Evolutionary conservation across 2,329 filamentous ascomycete species (phyloP).

Genomic region (Tolypocladium nubicola): DNA sequence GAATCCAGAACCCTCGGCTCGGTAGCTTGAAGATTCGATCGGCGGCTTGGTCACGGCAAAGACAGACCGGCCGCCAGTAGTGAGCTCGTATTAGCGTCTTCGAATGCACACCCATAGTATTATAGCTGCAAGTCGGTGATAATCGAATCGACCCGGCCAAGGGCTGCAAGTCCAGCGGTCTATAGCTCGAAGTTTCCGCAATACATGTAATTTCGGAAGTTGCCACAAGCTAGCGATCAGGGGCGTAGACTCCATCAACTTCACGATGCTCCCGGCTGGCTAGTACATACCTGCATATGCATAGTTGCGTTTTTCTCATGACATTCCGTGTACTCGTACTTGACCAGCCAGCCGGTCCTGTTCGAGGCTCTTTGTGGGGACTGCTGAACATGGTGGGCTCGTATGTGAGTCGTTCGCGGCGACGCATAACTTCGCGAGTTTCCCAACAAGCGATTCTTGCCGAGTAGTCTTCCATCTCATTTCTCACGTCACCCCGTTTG

Average conservation of each 20-base stretch:
- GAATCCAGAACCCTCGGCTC: neutral
- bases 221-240: neutral
- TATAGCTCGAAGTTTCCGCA: neutral
- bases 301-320: neutral
- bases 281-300: neutral
- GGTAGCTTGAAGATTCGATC: neutral
- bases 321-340: neutral
- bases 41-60: neutral
- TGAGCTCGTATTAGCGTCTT: neutral
- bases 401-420: neutral
- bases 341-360: neutral
- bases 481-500: too few species aligned
- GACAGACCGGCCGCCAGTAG: neutral
- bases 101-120: neutral
- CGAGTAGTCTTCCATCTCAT: neutral
- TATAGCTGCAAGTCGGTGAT: neutral
- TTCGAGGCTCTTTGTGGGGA: neutral
- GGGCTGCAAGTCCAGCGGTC: neutral
- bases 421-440: neutral
- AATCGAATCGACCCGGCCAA: neutral
- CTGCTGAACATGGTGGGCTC: neutral
- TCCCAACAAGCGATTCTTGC: neutral
- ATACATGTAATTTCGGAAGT: neutral
- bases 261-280: neutral
- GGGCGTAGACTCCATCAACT: neutral